Base-by-base conservation (phyloP, 345 rosid species). In the Brassica juncea region DNA sequence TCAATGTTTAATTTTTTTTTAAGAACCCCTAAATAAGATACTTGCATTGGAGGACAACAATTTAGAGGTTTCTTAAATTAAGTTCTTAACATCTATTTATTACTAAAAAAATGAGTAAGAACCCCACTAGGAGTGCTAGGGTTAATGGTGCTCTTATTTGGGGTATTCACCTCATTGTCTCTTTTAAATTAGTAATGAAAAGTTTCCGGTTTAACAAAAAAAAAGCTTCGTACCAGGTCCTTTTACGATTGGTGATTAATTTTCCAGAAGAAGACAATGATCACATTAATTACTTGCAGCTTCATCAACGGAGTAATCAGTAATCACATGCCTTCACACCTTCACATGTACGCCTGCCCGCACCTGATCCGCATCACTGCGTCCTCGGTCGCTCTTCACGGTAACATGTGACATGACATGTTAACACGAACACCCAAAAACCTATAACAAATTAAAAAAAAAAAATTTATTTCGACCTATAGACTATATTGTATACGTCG, bases 341-440 rank as follows among this genome's bases (percentile, higher is more conserved):
- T 49, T 1, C 57, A 49, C 57, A 54, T 54, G 60, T 54, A 54
- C 23, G 25, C 60, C 60, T 54, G 10, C 60, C 25, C 60, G 25
- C 60, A 54, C 60, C 25, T 16, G 60, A 54, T 54, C 60, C 60
- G 25, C 60, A 54, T 54, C 59, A 54, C 59, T 54, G 59, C 59
- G 23, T 44, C 61, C 44, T 77, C 37, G 47, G 73, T 69, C 68
- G 54, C 65, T 12, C 42, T 39, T 66, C 47, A 59, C 10, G 49
- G 47, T 1, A 77, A 70, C 71, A 25, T 79, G 73, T 19, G 21
- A 19, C 21, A 28, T 72, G 21, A 73, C 82, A 79, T 80, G 66
- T 69, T 28, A 34, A 70, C 77, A 84, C 72, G 44, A 68, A 58
- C 66, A 27, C 61, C 35, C 44, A 52, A 67, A 44, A 71, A 39